Conservation (phyloP, 179 eudicot species). For the Silene noctiflora region DNA sequence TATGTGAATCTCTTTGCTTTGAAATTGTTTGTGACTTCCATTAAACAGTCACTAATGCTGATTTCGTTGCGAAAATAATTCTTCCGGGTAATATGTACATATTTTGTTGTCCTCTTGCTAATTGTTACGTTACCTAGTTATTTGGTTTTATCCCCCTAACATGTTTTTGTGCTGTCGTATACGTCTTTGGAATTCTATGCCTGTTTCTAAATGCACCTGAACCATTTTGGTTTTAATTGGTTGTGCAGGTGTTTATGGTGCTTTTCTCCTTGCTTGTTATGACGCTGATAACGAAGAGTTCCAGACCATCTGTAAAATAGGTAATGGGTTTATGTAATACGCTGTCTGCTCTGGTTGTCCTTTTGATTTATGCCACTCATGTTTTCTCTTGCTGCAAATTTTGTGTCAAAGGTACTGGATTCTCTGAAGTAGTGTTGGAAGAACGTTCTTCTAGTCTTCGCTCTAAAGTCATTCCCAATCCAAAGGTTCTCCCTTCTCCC, state of each 20-base stretch:
- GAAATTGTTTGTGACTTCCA: background rate
- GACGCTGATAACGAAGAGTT: conserved; percentile 79
- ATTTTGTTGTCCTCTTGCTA: too few relatives aligned
- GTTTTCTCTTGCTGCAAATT: conserved; percentile 25
- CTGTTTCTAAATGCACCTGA: background rate
- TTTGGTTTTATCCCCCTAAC: background rate
- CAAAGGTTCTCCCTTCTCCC: conserved; percentile 51
- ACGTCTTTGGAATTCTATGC: background rate
- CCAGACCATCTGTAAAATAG: conserved; percentile 95
- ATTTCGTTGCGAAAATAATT: background rate
- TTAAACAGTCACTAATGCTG: background rate
- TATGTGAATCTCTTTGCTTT: background rate
- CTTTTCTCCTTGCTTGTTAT: conserved; percentile 96
- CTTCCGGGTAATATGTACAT: background rate
- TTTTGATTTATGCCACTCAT: conserved; percentile 13
- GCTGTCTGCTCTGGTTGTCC: conserved; percentile 8
- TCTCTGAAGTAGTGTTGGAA: conserved; percentile 74
- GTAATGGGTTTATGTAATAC: conserved; percentile 32
- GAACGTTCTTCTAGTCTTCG: conserved; percentile 84
- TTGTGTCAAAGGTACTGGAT: conserved; percentile 71
- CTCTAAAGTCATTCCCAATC: conserved; percentile 72
- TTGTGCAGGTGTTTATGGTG: conserved; percentile 83
- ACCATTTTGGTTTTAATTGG: conserved; percentile 11
- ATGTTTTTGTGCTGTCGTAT: background rate
- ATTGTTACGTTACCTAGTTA: background rate